phyloP scores from a whole-genome alignment of 805 yeast genomes.

The Candida ortonii region DNA sequence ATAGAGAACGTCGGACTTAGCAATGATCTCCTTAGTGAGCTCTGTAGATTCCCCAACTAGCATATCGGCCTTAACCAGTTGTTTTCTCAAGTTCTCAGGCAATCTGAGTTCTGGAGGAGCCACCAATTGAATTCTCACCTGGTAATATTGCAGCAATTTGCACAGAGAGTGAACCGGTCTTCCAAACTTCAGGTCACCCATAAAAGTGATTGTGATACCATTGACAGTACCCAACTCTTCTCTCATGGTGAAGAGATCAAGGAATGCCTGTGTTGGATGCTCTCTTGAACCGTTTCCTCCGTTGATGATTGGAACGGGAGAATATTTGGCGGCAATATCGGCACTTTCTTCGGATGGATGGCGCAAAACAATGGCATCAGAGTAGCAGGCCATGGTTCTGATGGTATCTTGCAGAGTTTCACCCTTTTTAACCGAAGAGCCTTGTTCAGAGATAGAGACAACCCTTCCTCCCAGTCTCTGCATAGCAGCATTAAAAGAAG shows the following conservation, averaged over 20 bases:
- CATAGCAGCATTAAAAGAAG: slow-evolving; percentile 99
- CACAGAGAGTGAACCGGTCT: slow-evolving; percentile 98
- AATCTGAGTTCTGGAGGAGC: slow-evolving; percentile 84
- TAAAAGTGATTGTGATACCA: slow-evolving; percentile 95
- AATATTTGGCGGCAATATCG: slow-evolving; percentile 90
- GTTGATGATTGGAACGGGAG: slow-evolving; percentile 94
- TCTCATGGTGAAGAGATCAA: slow-evolving; percentile 96
- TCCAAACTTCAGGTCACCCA: slow-evolving; percentile 98
- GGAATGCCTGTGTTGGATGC: slow-evolving; percentile 98
- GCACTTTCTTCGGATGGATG: slow-evolving; percentile 94
- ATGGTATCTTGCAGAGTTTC: slow-evolving; percentile 97
- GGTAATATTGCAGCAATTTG: slow-evolving; percentile 85
- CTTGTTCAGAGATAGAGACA: slow-evolving; percentile 75
- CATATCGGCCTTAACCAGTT: slow-evolving; percentile 66
- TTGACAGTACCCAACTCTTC: slow-evolving; percentile 98
- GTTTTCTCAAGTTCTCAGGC: slow-evolving; percentile 70
- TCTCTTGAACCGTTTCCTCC: slow-evolving; percentile 98
- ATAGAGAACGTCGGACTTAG: slow-evolving; percentile 90
- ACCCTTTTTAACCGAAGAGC: slow-evolving; percentile 97
- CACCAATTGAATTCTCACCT: slow-evolving; percentile 88
- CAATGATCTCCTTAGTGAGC: slow-evolving; percentile 80
- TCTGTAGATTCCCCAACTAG: slow-evolving; percentile 68
- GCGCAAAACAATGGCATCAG: slow-evolving; percentile 95
- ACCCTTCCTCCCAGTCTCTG: slow-evolving; percentile 99
- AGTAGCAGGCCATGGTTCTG: slow-evolving; percentile 89